Evolutionary conservation across 2,329 filamentous ascomycete species (phyloP).

Genomic region (Talaromyces rugulosus): DNA sequence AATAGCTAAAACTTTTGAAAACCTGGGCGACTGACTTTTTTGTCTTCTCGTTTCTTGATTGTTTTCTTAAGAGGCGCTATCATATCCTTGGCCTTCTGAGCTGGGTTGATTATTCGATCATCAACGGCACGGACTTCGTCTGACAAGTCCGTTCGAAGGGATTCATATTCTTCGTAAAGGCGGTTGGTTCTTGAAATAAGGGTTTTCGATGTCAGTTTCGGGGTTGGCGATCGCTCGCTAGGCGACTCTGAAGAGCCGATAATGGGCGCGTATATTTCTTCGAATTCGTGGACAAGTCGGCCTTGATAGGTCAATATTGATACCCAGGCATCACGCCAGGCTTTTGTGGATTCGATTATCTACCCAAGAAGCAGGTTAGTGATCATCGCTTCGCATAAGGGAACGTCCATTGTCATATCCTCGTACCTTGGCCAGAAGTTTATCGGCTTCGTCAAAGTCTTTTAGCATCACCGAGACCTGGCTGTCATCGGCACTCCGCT

Average conservation of each 20-base stretch:
- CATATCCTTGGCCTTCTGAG: constrained; percentile 63
- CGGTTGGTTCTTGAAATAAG: constrained; percentile 62
- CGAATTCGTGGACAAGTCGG: constrained; percentile 62
- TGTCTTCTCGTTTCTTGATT: constrained; percentile 81
- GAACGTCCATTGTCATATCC: background rate
- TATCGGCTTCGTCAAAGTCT: constrained; percentile 77
- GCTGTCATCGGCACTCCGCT: constrained; percentile 68
- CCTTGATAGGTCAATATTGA: constrained; percentile 67
- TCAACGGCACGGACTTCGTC: constrained; percentile 71
- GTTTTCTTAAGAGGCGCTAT: constrained; percentile 72
- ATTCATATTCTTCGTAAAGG: constrained; percentile 64
- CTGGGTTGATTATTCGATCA: constrained; percentile 63
- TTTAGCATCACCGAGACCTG: constrained; percentile 70
- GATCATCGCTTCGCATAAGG: background rate
- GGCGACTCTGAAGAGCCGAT: constrained; percentile 60
- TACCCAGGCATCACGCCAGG: constrained; percentile 76
- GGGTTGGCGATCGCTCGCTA: constrained; percentile 49
- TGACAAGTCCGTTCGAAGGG: constrained; percentile 66
- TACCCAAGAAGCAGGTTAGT: constrained; percentile 30
- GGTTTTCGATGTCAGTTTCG: constrained; percentile 55
- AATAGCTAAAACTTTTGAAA: background rate
- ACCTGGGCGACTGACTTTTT: constrained; percentile 48
- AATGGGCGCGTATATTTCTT: constrained; percentile 72
- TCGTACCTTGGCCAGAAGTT: constrained; percentile 65
- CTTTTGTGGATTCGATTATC: constrained; percentile 71